Base-by-base conservation (phyloP, 2,329 filamentous ascomycete species). In the Ramichloridium luteum region DNA sequence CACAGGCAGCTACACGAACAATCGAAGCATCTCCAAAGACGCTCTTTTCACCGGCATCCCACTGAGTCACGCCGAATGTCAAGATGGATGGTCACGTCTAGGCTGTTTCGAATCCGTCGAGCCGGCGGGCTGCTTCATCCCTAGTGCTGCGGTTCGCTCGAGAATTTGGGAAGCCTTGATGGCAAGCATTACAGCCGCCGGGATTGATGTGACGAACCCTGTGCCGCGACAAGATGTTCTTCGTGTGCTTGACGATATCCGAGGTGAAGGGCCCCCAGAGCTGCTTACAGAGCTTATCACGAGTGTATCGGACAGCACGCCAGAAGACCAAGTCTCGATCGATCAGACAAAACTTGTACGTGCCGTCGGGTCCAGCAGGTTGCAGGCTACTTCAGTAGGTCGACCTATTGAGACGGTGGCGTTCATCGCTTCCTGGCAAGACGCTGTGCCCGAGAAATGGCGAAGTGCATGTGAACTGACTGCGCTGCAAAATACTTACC, bases 51-150 rank as follows among this genome's bases (percentile, higher is more conserved):
- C 49, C 6, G 55, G 72, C 45, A 56, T 72, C 3, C 70, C 70
- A 2, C 49, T 72, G 13, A 72, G 68, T 12, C 44, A 60, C 11
- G 58, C 46, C 4, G 62, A 74, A 44, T 73, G 68, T 40, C 56
- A 65, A 36, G 37, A 39, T 6, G 66, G 51, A 2, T 74, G 68
- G 68, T 48, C 44, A 22, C 58, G 65, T 25, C 41, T 72, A 9
- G 62, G 66, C 43, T 70, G 64, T 16, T 74, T 74, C 50, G 63
- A 72, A 36, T 47, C 38, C n/a, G 32, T 23, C 5, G 34, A 44
- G 17, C 45, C 43, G 31, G 23, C 20, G 20, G 46, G 42, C 35
- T 61, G 57, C 22, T 65, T 60, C 47, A 53, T 59, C 10, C 70
- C 70, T 2, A 66, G 65, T 29, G 58, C 61, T n/a, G 53, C 49